phyloP scores from a whole-genome alignment of 768 basidiomycete species.

The Xerocomus potaroensis region DNA sequence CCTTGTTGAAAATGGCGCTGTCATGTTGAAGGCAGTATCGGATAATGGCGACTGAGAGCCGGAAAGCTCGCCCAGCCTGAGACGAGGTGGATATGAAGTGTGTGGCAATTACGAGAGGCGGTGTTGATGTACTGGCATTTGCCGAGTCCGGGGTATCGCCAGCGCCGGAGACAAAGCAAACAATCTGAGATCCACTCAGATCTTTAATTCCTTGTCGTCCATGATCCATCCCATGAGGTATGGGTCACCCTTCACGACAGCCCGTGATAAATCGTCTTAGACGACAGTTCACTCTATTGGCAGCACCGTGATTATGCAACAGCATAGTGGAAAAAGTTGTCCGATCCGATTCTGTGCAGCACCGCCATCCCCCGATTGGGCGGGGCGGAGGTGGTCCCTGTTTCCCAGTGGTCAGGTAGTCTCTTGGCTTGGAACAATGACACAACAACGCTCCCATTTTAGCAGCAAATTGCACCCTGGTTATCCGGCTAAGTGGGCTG shows the following conservation, averaged over 20 bases:
- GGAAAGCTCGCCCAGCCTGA: background rate
- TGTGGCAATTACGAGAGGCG: slow-evolving; percentile 1
- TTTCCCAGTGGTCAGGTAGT: slow-evolving; percentile 2
- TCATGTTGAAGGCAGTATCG: slow-evolving; percentile 8
- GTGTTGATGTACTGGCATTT: slow-evolving; percentile 20
- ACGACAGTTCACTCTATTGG: no score
- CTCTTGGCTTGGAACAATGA: slow-evolving; percentile 2
- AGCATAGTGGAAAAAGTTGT: background rate
- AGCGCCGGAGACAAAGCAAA: slow-evolving; percentile 31
- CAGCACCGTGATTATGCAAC: no score
- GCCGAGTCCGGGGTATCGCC: slow-evolving; percentile 30
- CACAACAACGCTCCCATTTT: slow-evolving; percentile 14
- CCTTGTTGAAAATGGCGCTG: no score
- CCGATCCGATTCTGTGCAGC: slow-evolving; percentile 1
- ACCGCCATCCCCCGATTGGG: slow-evolving; percentile 16
- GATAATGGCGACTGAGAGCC: slow-evolving; percentile 1
- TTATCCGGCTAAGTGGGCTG: slow-evolving; percentile 19
- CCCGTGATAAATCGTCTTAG: no score
- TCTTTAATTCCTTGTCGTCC: slow-evolving; percentile 9
- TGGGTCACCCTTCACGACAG: background rate
- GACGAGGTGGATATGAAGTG: background rate
- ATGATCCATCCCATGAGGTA: slow-evolving; percentile 4
- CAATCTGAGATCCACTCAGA: slow-evolving; percentile 29
- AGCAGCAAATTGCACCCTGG: slow-evolving; percentile 5
- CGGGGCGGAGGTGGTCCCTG: slow-evolving; percentile 1